Percentiles rank a stretch among this genome's conserved stretches.
Evolutionary conservation across 208 protist genomes (phyloP).

Genomic region (Acanthamoeba castellanii): DNA sequence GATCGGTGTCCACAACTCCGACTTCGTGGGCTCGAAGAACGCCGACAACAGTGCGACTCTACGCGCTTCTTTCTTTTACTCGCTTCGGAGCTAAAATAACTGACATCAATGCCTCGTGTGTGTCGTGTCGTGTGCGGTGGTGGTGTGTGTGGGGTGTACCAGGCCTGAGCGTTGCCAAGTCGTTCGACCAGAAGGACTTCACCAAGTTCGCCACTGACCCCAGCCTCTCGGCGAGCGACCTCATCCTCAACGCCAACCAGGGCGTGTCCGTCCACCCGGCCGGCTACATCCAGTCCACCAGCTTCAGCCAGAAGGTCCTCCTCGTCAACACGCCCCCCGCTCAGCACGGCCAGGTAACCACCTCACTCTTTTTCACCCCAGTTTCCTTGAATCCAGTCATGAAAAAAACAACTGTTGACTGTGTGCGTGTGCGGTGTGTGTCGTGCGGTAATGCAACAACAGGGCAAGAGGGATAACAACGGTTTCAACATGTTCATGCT

Average conservation of each 20-base stretch:
- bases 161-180: constrained; percentile 70
- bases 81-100: neutral
- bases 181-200: constrained; percentile 78
- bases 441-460: neutral
- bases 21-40: constrained; percentile 37
- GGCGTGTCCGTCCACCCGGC: constrained; percentile 41
- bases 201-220: constrained; percentile 60
- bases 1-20: constrained; percentile 69
- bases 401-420: neutral
- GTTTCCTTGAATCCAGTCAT: neutral
- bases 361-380: too few relatives aligned
- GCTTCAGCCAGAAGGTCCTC: constrained; percentile 55
- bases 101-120: neutral
- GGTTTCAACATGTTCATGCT: constrained; percentile 73
- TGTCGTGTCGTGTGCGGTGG: neutral
- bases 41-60: neutral
- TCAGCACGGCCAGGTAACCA: neutral
- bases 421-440: too few relatives aligned
- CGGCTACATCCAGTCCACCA: constrained; percentile 65
- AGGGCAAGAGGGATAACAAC: constrained; percentile 53
- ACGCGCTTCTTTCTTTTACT: neutral
- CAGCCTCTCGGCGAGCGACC: neutral
- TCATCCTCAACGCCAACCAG: constrained; percentile 66
- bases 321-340: constrained; percentile 39
- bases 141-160: too few relatives aligned